Conservation (phyloP, 176 grass and related monocot genomes). For the Alloteropsis semialata region DNA sequence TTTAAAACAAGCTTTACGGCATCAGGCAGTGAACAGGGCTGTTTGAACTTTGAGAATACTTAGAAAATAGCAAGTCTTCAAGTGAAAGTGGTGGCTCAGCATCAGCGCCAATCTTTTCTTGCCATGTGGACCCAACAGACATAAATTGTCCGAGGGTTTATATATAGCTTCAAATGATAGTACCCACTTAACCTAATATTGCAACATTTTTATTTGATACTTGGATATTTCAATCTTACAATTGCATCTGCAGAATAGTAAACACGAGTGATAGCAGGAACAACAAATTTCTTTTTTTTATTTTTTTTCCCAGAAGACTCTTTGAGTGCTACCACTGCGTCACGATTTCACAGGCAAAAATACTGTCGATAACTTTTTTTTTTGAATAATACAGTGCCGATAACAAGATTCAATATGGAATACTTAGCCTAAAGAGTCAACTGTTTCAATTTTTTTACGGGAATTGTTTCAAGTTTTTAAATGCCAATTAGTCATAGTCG, state of each 20-base stretch:
- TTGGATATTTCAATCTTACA: background rate
- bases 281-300: background rate
- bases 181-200: slow-evolving; percentile 49
- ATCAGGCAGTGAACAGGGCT: background rate
- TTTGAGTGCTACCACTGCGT: background rate
- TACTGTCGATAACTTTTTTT: too few species aligned
- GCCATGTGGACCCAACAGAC: slow-evolving; percentile 39
- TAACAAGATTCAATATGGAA: background rate
- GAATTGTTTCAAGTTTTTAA: background rate
- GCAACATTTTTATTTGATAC: background rate
- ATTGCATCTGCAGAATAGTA: slow-evolving; percentile 11
- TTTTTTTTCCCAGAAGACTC: background rate
- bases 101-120: slow-evolving; percentile 29
- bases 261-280: background rate
- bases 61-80: background rate
- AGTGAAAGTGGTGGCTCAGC: background rate
- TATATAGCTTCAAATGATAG: slow-evolving; percentile 32
- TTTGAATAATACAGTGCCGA: too few species aligned
- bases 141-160: slow-evolving; percentile 15
- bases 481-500: too few species aligned
- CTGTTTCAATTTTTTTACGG: too few species aligned
- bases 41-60: background rate
- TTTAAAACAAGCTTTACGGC: background rate
- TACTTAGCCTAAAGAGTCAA: background rate
- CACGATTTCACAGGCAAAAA: background rate